Percentiles rank a stretch among this genome's conserved stretches.
phyloP scores from a whole-genome alignment of 495 filamentous ascomycete species.

The Hypoxylon fragiforme region DNA sequence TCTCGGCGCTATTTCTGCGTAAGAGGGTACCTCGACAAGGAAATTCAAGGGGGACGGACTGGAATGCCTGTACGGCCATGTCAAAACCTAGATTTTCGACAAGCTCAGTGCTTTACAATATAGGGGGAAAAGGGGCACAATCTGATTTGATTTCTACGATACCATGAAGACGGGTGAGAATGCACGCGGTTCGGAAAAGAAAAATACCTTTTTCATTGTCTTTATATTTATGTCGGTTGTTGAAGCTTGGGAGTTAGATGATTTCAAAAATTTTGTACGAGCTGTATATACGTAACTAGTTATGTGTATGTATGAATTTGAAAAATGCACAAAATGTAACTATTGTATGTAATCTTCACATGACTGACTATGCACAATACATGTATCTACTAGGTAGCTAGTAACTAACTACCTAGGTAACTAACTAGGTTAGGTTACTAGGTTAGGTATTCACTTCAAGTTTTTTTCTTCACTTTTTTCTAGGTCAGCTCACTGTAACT shows the following conservation, averaged over 20 bases:
- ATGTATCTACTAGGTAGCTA: too few relatives aligned
- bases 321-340: conserved; percentile 1
- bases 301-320: conserved; percentile 4
- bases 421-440: too few relatives aligned
- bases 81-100: conserved; percentile 28
- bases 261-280: conserved; percentile 9
- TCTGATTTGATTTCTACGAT: conserved; percentile 18
- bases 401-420: too few relatives aligned
- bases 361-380: too few relatives aligned
- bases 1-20: conserved; percentile 39
- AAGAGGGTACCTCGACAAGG: too few relatives aligned
- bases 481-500: not conserved
- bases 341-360: too few relatives aligned
- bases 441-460: too few relatives aligned
- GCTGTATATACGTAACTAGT: conserved; percentile 22
- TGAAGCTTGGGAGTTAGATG: conserved; percentile 5
- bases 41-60: too few relatives aligned
- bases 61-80: conserved; percentile 20
- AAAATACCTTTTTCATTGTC: not conserved
- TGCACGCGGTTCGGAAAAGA: conserved; percentile 17
- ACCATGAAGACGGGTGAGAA: conserved; percentile 24
- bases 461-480: too few relatives aligned
- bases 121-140: conserved; percentile 1
- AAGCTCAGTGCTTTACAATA: conserved; percentile 19
- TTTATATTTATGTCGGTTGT: conserved; percentile 1